Base-by-base conservation (phyloP, 192 early-diverging fungal species). In the Diversispora epigaea region DNA sequence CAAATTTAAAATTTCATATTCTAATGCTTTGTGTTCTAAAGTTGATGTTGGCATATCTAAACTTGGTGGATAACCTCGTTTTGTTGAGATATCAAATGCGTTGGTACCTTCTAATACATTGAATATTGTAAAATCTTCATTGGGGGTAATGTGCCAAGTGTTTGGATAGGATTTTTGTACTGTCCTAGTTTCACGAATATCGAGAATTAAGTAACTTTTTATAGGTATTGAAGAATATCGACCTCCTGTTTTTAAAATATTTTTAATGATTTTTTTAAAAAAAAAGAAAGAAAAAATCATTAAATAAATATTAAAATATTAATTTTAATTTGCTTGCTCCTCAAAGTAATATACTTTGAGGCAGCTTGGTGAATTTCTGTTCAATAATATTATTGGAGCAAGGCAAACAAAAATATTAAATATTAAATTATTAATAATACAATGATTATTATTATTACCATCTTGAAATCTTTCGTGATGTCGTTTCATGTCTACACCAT, bases 391-490 rank as follows among this genome's bases (percentile, higher is more conserved):
- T 32, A 32, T 32, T 32, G 25, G 25, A 32, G 25, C 25, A 32
- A 19, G 21, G 21, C 4, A 0, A 32, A 21, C 21, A 4, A 60
- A 63, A 40, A 63, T 41, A 43, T 17, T 63, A 43, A 15, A 17
- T 15, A 60, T 10, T 22, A 4, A 25, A 2, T 25, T 60, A 25
- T 39, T 25, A 9, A 58, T 21, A 21, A 58, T 21, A 0, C 12
- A 63, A 7, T 8, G 7, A 39, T 63, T 12, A 41, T 64, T 32
- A 64, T 44, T 17, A 45, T 64, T 63, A 63, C 73, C 73, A 43
- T 75, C 73, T 55, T 75, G 44, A 63, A 75, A 65, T 21, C 63
- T 22, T 54, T 75, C 61, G 44, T 65, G 73, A 52, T 75, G 73
- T 21, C 50, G n/a, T 52, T 75, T 65, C 73, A 75, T 47, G n/a